These are phyloP conservation scores for Podospora pseudopauciseta DNA, from an alignment of 495 filamentous ascomycete genomes.

Conservation along the genomic window DNA sequence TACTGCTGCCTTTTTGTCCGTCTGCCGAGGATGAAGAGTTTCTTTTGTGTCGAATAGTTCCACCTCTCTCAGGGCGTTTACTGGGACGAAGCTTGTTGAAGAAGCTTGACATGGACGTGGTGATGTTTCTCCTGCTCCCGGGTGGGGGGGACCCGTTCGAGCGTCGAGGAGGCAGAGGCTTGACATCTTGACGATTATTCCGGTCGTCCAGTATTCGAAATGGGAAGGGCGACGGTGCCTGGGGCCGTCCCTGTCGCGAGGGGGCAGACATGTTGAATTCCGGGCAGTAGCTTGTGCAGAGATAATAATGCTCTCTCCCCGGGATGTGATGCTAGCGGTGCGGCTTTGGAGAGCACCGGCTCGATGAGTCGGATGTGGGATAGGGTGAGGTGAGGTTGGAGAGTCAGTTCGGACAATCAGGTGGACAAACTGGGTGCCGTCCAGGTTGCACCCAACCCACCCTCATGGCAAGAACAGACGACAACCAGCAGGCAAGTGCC, in stretches of 20 bases:
- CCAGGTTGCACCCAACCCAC: not conserved
- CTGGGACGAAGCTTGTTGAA: constrained; percentile 38
- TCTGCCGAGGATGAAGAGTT: not conserved
- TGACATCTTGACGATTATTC: not conserved
- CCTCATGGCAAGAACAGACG: not conserved
- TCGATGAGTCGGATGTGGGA: not conserved
- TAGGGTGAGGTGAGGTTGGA: not conserved
- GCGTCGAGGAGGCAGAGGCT: not conserved
- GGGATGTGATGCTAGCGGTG: not conserved
- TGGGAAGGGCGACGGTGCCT: not conserved
- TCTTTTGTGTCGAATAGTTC: constrained; percentile 29
- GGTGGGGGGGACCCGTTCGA: not conserved
- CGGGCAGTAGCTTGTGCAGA: not conserved
- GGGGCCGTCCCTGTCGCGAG: not conserved
- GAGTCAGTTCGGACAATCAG: not conserved
- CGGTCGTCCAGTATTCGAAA: not conserved
- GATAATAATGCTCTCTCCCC: not conserved
- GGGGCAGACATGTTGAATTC: not conserved
- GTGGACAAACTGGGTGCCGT: not conserved
- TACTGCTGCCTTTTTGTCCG: not conserved
- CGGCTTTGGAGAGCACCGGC: not conserved
- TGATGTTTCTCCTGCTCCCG: constrained; percentile 9
- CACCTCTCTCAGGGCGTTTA: constrained; percentile 42
- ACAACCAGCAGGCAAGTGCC: not conserved
- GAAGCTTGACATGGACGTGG: constrained; percentile 28